Evolutionary conservation across 2,329 filamentous ascomycete species (phyloP).

Genomic region (Paecilomyces sp.): DNA sequence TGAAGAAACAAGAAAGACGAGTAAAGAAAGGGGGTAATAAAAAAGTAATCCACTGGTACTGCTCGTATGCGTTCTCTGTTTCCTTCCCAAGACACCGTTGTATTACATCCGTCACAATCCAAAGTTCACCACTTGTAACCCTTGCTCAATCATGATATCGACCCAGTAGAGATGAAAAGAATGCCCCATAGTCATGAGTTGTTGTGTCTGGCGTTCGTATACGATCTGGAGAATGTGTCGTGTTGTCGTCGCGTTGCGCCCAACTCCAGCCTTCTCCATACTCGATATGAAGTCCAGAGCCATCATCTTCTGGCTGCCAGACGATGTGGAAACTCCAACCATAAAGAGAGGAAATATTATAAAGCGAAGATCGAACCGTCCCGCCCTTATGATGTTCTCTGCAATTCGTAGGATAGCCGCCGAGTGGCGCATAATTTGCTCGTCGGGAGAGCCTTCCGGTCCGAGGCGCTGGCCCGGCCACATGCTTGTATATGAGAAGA

Average conservation of each 20-base stretch:
- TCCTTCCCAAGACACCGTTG: slow-evolving; percentile 1
- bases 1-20: neutral
- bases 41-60: neutral
- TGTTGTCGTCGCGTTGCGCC: slow-evolving; percentile 40
- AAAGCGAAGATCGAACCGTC: slow-evolving; percentile 37
- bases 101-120: slow-evolving; percentile 32
- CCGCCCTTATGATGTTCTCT: slow-evolving; percentile 30
- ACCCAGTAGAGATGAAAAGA: slow-evolving; percentile 45
- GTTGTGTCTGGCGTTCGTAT: slow-evolving; percentile 41
- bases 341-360: slow-evolving; percentile 50
- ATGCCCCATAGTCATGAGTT: slow-evolving; percentile 31
- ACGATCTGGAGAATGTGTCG: slow-evolving; percentile 41
- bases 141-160: slow-evolving; percentile 38
- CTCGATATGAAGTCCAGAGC: slow-evolving; percentile 43
- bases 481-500: slow-evolving; percentile 50
- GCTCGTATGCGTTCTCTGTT: slow-evolving; percentile 1
- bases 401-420: slow-evolving; percentile 40
- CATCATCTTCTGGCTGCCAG: slow-evolving; percentile 36
- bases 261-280: slow-evolving; percentile 43
- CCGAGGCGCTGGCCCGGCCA: slow-evolving; percentile 42
- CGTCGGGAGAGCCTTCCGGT: slow-evolving; percentile 26
- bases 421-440: slow-evolving; percentile 40
- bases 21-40: neutral
- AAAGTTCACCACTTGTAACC: slow-evolving; percentile 45
- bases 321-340: slow-evolving; percentile 39